Percentiles rank a stretch among this genome's conserved stretches.
Evolutionary conservation across 1,139 yeast genomes (phyloP).

Genomic region (Meyerozyma smithsonii): DNA sequence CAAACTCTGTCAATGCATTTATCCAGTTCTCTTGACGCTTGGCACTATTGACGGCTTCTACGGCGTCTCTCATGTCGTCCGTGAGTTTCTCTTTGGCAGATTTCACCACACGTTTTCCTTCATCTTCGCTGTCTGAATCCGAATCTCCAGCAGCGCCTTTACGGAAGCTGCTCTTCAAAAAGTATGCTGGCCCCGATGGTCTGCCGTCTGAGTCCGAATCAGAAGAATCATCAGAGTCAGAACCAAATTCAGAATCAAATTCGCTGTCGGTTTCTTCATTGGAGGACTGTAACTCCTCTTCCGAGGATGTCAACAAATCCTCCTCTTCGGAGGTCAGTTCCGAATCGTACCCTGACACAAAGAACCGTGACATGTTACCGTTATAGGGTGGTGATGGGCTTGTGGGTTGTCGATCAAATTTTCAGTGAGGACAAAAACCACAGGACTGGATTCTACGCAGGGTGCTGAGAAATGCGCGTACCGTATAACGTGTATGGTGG

Average conservation of each 20-base stretch:
- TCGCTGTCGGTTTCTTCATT: conserved; percentile 45
- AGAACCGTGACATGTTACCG: conserved; percentile 65
- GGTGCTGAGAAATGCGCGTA: conserved; percentile 3
- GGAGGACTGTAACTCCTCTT: conserved; percentile 56
- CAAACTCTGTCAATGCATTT: conserved; percentile 70
- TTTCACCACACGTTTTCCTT: conserved; percentile 79
- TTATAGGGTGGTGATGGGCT: conserved; percentile 1
- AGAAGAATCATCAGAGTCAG: conserved; percentile 33
- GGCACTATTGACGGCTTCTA: conserved; percentile 66
- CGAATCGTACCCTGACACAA: conserved; percentile 58
- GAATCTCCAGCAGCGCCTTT: conserved; percentile 50
- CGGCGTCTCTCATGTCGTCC: conserved; percentile 74
- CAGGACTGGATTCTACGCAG: conserved; percentile 4
- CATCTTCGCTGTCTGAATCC: conserved; percentile 57
- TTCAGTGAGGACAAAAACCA: conserved; percentile 14
- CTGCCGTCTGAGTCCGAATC: conserved; percentile 39
- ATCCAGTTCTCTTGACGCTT: conserved; percentile 80
- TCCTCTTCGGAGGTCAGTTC: conserved; percentile 76
- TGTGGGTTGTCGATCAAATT: conserved; percentile 10
- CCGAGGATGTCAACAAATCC: conserved; percentile 64
- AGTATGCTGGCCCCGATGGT: conserved; percentile 52
- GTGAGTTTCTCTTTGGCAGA: conserved; percentile 88
- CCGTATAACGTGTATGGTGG: background rate
- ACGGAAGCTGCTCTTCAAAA: conserved; percentile 50
- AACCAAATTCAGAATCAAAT: conserved; percentile 37